Conservation (phyloP, 352 stramenopile species). For the Plasmopara muralis region DNA sequence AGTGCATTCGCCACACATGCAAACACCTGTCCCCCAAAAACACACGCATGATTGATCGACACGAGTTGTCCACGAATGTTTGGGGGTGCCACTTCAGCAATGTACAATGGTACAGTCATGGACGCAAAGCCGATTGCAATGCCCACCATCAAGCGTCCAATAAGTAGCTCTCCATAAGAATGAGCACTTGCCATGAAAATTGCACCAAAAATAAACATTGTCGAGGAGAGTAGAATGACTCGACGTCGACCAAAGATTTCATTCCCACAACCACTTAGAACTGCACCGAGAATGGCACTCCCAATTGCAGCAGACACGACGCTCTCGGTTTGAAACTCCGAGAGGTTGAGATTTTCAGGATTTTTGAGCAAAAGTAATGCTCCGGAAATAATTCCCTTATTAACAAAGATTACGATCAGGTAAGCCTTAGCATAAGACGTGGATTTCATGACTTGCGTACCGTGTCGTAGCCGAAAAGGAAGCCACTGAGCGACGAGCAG, state of each 20-base stretch:
- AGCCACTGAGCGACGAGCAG: constrained; percentile 68
- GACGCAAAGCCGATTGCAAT: constrained; percentile 66
- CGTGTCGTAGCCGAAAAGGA: constrained; percentile 83
- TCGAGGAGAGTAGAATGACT: constrained; percentile 62
- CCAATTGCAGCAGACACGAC: constrained; percentile 68
- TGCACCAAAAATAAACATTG: constrained; percentile 54
- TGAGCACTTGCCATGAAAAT: constrained; percentile 48
- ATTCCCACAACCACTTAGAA: constrained; percentile 57
- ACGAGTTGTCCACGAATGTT: constrained; percentile 59
- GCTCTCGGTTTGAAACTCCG: constrained; percentile 49
- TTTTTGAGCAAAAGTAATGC: constrained; percentile 67
- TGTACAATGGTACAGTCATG: constrained; percentile 77
- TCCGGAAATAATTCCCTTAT: constrained; percentile 66
- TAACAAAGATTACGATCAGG: not conserved
- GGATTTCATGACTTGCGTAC: constrained; percentile 36
- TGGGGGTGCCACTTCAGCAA: constrained; percentile 64
- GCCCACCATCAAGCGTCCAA: constrained; percentile 56
- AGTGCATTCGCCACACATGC: constrained; percentile 50
- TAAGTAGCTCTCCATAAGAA: constrained; percentile 48
- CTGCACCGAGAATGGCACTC: constrained; percentile 59
- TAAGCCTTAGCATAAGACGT: not conserved
- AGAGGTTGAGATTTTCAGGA: constrained; percentile 54
- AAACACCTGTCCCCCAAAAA: constrained; percentile 78
- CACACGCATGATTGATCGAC: constrained; percentile 65
- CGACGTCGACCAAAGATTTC: constrained; percentile 49